Percentiles rank a stretch among this genome's conserved stretches.
phyloP scores from a whole-genome alignment of 352 stramenopile genomes.

The Peronospora destructor region DNA sequence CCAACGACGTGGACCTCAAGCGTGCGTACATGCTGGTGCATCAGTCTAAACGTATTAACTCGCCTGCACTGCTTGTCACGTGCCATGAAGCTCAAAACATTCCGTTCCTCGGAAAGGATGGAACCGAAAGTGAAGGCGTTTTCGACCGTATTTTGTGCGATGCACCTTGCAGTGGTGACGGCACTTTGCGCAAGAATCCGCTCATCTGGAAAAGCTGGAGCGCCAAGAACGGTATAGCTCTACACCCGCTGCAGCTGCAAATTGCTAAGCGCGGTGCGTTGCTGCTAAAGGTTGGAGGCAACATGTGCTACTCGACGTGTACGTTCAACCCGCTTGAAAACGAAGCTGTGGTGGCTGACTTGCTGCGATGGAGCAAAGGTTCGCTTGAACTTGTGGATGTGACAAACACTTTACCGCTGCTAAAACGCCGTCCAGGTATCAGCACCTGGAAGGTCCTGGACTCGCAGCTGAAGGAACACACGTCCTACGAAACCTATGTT shows the following conservation, averaged over 20 bases:
- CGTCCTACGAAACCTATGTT: slow-evolving; percentile 61
- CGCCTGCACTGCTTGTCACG: slow-evolving; percentile 91
- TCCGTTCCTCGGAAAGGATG: slow-evolving; percentile 79
- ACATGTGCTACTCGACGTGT: slow-evolving; percentile 96
- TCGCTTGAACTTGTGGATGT: slow-evolving; percentile 90
- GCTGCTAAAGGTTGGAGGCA: slow-evolving; percentile 89
- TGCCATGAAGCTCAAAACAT: slow-evolving; percentile 95
- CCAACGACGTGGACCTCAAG: slow-evolving; percentile 96
- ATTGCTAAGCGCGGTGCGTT: slow-evolving; percentile 91
- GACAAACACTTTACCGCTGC: slow-evolving; percentile 56
- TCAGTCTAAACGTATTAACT: slow-evolving; percentile 95
- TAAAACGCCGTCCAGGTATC: slow-evolving; percentile 85
- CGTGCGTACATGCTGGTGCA: slow-evolving; percentile 98
- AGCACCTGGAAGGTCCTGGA: slow-evolving; percentile 91
- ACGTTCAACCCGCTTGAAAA: slow-evolving; percentile 99
- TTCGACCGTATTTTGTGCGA: slow-evolving; percentile 99
- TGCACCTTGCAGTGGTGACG: slow-evolving; percentile 97
- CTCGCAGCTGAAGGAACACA: slow-evolving; percentile 76
- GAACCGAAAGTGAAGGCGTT: slow-evolving; percentile 54
- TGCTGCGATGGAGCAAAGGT: slow-evolving; percentile 89
- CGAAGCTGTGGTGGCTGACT: slow-evolving; percentile 96
- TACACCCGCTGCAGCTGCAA: slow-evolving; percentile 93
- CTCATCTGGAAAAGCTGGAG: slow-evolving; percentile 94
- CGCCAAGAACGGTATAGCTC: slow-evolving; percentile 79
- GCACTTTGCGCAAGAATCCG: slow-evolving; percentile 97